Percentiles rank a stretch among this genome's conserved stretches.
phyloP scores from a whole-genome alignment of 1,284 basidiomycete species.

The Anthracocystis setariae region DNA sequence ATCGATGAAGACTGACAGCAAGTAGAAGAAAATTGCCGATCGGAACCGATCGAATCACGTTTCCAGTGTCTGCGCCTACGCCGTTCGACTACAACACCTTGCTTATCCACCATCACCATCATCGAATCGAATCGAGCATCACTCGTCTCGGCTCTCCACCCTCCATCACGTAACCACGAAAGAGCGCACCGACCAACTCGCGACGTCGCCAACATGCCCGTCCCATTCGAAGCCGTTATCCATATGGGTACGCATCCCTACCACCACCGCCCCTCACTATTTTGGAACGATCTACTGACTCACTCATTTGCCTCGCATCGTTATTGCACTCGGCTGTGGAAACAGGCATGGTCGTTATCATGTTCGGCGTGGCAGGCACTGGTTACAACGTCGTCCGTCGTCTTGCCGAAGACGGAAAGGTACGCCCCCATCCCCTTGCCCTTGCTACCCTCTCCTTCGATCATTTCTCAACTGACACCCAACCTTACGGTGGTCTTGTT shows the following conservation, averaged over 20 bases:
- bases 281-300: background rate
- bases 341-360: constrained; percentile 62
- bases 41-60: constrained; percentile 18
- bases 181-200: no score
- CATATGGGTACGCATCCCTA: constrained; percentile 57
- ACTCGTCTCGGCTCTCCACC: no score
- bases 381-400: constrained; percentile 62
- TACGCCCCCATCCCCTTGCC: constrained; percentile 18
- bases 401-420: constrained; percentile 66
- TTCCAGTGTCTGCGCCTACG: no score
- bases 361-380: constrained; percentile 67
- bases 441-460: no score
- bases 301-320: background rate
- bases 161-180: no score
- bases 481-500: constrained; percentile 1
- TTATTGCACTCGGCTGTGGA: no score
- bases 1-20: background rate
- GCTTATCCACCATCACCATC: background rate
- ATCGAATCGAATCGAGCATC: no score
- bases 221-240: constrained; percentile 66
- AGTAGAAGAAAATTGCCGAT: constrained; percentile 4
- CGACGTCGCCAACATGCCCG: constrained; percentile 64
- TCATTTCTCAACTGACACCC: background rate
- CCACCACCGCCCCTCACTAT: background rate
- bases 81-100: background rate